Base-by-base conservation (phyloP, 768 basidiomycete species). In the Gyrodon lividus region DNA sequence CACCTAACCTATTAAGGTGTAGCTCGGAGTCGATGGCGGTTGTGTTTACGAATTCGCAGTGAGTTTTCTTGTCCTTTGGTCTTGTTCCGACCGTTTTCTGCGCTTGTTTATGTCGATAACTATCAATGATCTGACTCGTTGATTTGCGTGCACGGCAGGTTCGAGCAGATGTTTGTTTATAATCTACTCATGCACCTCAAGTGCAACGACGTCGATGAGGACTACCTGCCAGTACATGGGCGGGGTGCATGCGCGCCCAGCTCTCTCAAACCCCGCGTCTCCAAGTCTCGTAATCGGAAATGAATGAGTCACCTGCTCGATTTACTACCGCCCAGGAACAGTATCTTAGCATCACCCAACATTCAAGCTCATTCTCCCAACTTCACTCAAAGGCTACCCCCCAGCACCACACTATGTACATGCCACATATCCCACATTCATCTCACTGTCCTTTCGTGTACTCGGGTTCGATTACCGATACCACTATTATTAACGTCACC, bases 11-110 rank as follows among this genome's bases (percentile, higher is more conserved):
- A 39, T 69, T 97, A 40, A 75, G 93, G 49, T 95, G 93, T 63
- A 87, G 78, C 59, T 92, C 90, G 14, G 87, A 92, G 43, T 89
- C 84, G n/a, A 86, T 94, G 79, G 78, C 87, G 6, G 75, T 94
- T 9, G 92, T 94, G 9, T 95, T 92, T 65, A 93, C 89, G 28
- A 97, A 96, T 68, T 81, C 94, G 13, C 87, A 89, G 92, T 93
- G 62, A 71, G 90, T 78, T 10, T 48, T 46, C n/a, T n/a, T 26
- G 8, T 30, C 30, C 5, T 31, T 26, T 26, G 24, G 4, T 26
- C 12, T 31, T 12, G 31, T 10, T 14, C 13, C 31, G 31, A 31
- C 13, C 13, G 10, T 31, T 31, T 5, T 3, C 31, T 14, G 4
- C 31, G 31, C 24, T 26, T 7, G 24, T 20, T 45, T 8, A 16